phyloP scores from a whole-genome alignment of 306 rosid genomes.

The Astragalus glycyphyllos region DNA sequence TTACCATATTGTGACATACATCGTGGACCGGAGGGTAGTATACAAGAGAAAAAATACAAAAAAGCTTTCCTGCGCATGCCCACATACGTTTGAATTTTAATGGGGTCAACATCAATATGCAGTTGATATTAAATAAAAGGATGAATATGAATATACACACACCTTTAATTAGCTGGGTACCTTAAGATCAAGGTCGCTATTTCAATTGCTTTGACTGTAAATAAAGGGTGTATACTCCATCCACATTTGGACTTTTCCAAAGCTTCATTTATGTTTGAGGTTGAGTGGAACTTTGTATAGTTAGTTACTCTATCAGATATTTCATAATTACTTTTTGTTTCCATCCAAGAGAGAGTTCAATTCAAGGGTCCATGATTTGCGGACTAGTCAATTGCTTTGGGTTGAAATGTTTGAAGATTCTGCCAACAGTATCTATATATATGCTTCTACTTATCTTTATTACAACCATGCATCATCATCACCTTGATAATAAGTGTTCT shows the following conservation, averaged over 20 bases:
- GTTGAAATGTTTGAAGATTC: constrained; percentile 42
- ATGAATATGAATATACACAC: background rate
- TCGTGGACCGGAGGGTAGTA: too few species aligned
- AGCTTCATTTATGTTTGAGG: constrained; percentile 6
- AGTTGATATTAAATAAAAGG: background rate
- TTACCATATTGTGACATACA: too few species aligned
- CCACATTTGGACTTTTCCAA: constrained; percentile 27
- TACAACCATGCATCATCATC: background rate
- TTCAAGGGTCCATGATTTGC: constrained; percentile 33
- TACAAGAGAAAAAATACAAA: background rate
- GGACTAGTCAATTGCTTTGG: constrained; percentile 47
- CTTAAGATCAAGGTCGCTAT: background rate
- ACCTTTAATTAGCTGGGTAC: background rate
- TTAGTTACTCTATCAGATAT: background rate
- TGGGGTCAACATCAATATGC: constrained; percentile 25
- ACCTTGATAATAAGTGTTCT: too few species aligned
- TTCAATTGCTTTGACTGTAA: constrained; percentile 11
- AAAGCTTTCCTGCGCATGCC: background rate
- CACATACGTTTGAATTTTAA: background rate
- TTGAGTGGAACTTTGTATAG: constrained; percentile 26
- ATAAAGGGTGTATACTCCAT: background rate
- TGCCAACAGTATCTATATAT: background rate
- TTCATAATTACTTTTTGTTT: background rate
- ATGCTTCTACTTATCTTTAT: background rate
- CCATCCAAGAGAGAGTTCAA: background rate